These are phyloP conservation scores for Penicillium decumbens DNA, from an alignment of 2,329 filamentous ascomycete genomes.

Conservation along the genomic window DNA sequence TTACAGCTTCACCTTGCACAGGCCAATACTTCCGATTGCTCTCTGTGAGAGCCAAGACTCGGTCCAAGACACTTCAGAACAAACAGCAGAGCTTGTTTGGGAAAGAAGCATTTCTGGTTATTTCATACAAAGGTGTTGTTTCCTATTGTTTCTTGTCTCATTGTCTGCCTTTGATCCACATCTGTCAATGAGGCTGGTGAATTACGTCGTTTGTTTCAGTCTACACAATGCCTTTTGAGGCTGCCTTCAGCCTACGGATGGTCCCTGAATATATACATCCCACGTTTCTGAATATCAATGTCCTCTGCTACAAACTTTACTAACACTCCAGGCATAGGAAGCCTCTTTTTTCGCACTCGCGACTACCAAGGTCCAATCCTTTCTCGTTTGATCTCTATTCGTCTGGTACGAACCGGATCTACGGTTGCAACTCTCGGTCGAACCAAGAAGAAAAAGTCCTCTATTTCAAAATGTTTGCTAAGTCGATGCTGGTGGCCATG, in stretches of 20 bases:
- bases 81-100: constrained; percentile 12
- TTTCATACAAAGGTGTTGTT: constrained; percentile 28
- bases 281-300: neutral
- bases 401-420: constrained; percentile 36
- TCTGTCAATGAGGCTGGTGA: neutral
- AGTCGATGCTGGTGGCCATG: constrained; percentile 37
- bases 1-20: constrained; percentile 1
- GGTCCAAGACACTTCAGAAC: neutral
- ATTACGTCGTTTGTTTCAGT: neutral
- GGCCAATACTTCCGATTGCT: neutral
- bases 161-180: neutral
- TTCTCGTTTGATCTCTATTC: constrained; percentile 23
- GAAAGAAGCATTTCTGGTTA: constrained; percentile 3
- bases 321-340: constrained; percentile 16
- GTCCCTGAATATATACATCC: neutral
- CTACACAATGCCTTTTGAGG: neutral
- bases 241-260: neutral
- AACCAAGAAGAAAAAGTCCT: constrained; percentile 12
- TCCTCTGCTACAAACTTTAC: constrained; percentile 2
- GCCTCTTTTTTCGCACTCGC: constrained; percentile 9
- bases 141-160: neutral
- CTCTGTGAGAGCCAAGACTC: neutral
- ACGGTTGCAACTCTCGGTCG: constrained; percentile 20
- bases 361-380: constrained; percentile 22
- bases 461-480: constrained; percentile 29